These are phyloP conservation scores for Flammula alnicola DNA, from an alignment of 1,284 basidiomycete genomes.

Conservation along the genomic window DNA sequence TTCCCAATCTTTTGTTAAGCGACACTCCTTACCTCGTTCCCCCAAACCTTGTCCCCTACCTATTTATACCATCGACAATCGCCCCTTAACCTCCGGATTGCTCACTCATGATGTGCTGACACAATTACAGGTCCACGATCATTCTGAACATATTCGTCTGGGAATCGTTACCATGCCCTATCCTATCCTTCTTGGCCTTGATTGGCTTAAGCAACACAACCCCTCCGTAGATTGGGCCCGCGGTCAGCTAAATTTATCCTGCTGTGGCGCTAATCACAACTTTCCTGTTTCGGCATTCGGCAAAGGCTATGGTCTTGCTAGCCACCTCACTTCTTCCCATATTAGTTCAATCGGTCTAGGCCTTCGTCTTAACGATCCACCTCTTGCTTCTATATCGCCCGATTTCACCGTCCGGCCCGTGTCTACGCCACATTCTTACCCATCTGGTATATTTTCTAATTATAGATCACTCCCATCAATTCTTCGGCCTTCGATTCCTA, in stretches of 20 bases:
- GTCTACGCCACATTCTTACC: background rate
- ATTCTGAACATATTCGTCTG: slow-evolving; percentile 3
- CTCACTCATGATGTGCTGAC: slow-evolving; percentile 13
- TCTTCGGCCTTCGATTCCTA: too few species aligned
- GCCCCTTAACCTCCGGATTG: slow-evolving; percentile 13
- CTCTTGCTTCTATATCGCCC: background rate
- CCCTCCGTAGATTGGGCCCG: slow-evolving; percentile 10
- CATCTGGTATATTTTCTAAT: too few species aligned
- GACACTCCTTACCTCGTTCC: slow-evolving; percentile 23
- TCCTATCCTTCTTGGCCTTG: slow-evolving; percentile 11
- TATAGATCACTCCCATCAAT: too few species aligned
- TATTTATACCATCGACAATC: slow-evolving; percentile 11
- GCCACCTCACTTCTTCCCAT: slow-evolving; percentile 1
- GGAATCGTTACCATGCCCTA: slow-evolving; percentile 11
- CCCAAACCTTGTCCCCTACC: slow-evolving; percentile 6
- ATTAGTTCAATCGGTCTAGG: slow-evolving; percentile 19
- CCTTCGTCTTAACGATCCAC: slow-evolving; percentile 8
- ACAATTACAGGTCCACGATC: slow-evolving; percentile 1
- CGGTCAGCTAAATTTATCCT: slow-evolving; percentile 1
- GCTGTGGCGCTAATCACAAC: slow-evolving; percentile 5
- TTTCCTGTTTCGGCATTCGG: slow-evolving; percentile 9
- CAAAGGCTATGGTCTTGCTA: slow-evolving; percentile 15
- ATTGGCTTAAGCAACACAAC: slow-evolving; percentile 14
- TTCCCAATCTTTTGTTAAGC: slow-evolving; percentile 34
- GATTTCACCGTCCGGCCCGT: background rate